Evolutionary conservation across 306 rosid species (phyloP).

Genomic region (Citrullus mucosospermus): DNA sequence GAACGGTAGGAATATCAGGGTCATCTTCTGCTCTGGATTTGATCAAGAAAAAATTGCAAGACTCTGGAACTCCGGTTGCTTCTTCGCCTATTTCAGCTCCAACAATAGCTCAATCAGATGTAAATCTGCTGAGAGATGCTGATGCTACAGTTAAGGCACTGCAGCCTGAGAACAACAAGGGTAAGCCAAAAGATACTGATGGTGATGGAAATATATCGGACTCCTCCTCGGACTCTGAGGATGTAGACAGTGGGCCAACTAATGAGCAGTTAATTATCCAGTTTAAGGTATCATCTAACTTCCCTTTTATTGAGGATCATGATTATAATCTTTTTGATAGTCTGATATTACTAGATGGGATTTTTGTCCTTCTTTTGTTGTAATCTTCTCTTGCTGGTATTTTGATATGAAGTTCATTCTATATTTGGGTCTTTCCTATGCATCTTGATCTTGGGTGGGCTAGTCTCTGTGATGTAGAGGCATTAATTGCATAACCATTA

Average conservation of each 20-base stretch:
- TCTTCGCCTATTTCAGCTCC: constrained; percentile 50
- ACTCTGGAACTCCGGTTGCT: constrained; percentile 68
- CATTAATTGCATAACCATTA: background rate
- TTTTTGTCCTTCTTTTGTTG: background rate
- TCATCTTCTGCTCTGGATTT: constrained; percentile 83
- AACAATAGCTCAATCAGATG: constrained; percentile 39
- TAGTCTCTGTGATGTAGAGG: background rate
- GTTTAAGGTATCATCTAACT: constrained; percentile 55
- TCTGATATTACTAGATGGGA: background rate
- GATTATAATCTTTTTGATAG: background rate
- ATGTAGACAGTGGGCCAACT: constrained; percentile 68
- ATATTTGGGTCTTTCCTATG: background rate
- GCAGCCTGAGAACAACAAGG: constrained; percentile 59
- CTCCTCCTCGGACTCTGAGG: constrained; percentile 93
- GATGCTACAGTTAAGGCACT: constrained; percentile 48
- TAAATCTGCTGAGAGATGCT: constrained; percentile 57
- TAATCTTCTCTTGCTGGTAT: background rate
- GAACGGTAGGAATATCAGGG: constrained; percentile 35
- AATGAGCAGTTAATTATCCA: constrained; percentile 80
- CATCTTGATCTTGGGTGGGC: background rate
- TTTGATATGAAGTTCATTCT: background rate
- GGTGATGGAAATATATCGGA: constrained; percentile 66
- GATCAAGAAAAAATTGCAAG: constrained; percentile 92
- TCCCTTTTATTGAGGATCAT: background rate
- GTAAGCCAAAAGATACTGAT: constrained; percentile 63